Conservation (phyloP, 2,329 filamentous ascomycete species). For the Clonostachys solani region DNA sequence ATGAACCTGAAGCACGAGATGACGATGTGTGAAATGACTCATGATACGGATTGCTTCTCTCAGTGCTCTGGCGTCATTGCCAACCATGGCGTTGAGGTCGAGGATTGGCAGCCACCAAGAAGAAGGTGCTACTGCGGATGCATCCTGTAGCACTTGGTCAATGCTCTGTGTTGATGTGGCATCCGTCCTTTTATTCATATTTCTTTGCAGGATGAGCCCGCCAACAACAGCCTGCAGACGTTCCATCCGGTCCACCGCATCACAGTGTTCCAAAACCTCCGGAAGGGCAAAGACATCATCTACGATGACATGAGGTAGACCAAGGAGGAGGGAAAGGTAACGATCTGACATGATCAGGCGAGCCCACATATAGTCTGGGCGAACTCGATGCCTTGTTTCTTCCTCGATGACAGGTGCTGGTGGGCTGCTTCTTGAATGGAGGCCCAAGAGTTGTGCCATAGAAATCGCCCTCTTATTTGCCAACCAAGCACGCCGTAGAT, state of each 20-base stretch:
- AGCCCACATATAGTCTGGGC: slow-evolving; percentile 38
- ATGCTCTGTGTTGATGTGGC: neutral
- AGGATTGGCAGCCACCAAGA: neutral
- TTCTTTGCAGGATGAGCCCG: neutral
- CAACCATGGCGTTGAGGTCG: neutral
- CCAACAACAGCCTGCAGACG: neutral
- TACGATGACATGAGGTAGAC: slow-evolving; percentile 27
- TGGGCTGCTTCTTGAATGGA: slow-evolving; percentile 12
- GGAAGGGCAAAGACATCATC: neutral
- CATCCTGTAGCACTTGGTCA: neutral
- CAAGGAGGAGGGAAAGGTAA: slow-evolving; percentile 45
- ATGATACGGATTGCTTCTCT: neutral
- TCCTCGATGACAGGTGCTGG: neutral
- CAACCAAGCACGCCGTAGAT: slow-evolving; percentile 50
- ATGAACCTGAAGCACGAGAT: neutral
- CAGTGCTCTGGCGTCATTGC: neutral
- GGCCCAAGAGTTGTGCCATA: slow-evolving; percentile 46
- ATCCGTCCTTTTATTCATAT: neutral
- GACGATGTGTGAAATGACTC: neutral
- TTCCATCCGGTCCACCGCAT: neutral
- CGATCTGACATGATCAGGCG: slow-evolving; percentile 44
- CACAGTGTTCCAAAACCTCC: neutral
- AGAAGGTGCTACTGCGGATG: neutral
- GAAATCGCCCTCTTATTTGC: slow-evolving; percentile 41
- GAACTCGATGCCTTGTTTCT: neutral